Evolutionary conservation across 192 early-diverging fungal species (phyloP).

Genomic region (Rhizoclosmatium globosum): DNA sequence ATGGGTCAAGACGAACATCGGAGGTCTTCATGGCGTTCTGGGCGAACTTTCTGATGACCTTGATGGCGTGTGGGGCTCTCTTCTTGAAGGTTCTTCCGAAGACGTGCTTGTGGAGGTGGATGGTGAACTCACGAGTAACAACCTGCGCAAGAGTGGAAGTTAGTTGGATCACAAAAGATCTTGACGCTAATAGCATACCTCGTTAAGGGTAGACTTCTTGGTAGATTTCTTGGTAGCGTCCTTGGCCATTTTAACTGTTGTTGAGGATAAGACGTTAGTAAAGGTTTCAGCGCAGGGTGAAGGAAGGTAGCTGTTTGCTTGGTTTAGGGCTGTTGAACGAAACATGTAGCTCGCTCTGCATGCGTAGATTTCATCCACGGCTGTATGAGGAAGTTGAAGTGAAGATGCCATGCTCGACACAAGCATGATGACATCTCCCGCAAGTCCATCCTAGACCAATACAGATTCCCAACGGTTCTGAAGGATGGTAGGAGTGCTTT

Average conservation of each 20-base stretch:
- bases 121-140: constrained; percentile 98
- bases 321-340: too few relatives aligned
- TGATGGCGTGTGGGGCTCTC: constrained; percentile 94
- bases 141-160: constrained; percentile 49
- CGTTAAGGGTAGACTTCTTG: constrained; percentile 61
- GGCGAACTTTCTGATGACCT: constrained; percentile 92
- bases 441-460: too few relatives aligned
- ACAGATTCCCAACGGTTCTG: too few relatives aligned
- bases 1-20: constrained; percentile 96
- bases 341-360: too few relatives aligned
- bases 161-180: neutral
- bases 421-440: too few relatives aligned
- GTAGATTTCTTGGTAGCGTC: constrained; percentile 39
- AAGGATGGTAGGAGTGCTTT: too few relatives aligned
- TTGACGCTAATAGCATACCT: constrained; percentile 36
- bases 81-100: constrained; percentile 93
- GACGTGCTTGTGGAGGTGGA: constrained; percentile 98
- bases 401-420: too few relatives aligned
- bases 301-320: too few relatives aligned
- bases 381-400: too few relatives aligned
- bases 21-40: constrained; percentile 92
- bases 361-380: too few relatives aligned
- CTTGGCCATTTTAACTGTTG: constrained; percentile 33
- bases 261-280: neutral
- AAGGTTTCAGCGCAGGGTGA: too few relatives aligned